These are phyloP conservation scores for Collybia nuda DNA, from an alignment of 768 basidiomycete genomes.

Conservation along the genomic window DNA sequence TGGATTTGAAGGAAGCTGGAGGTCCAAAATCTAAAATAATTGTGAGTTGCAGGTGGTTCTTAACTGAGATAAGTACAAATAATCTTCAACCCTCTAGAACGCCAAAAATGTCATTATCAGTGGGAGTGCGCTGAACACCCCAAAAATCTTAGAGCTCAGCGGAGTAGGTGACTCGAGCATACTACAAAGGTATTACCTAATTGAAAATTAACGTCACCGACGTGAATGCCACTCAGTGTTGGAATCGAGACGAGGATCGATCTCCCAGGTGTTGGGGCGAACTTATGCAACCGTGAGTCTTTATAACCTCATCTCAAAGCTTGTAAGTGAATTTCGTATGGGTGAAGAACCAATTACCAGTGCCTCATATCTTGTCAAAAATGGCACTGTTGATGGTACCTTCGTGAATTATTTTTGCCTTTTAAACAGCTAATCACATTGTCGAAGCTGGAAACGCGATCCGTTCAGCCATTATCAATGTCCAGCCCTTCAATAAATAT, in stretches of 20 bases:
- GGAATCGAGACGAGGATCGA: slow-evolving; percentile 6
- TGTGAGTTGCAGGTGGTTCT: not conserved
- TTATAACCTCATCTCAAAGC: not conserved
- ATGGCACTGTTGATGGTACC: slow-evolving; percentile 10
- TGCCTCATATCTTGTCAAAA: slow-evolving; percentile 9
- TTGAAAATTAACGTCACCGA: too few species aligned
- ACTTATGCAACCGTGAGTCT: slow-evolving; percentile 10
- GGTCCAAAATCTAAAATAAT: not conserved
- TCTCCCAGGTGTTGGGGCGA: slow-evolving; percentile 12
- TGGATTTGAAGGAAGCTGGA: not conserved
- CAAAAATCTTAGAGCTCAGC: slow-evolving; percentile 12
- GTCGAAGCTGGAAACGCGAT: slow-evolving; percentile 8
- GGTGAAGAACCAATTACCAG: slow-evolving; percentile 8
- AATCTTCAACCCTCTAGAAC: not conserved
- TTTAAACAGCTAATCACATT: not conserved
- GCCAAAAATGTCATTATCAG: slow-evolving; percentile 11
- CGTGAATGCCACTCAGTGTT: not conserved
- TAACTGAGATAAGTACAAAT: not conserved
- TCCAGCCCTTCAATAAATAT: slow-evolving; percentile 7
- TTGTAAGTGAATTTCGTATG: not conserved
- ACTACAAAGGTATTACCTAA: slow-evolving; percentile 1
- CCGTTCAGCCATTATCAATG: slow-evolving; percentile 10
- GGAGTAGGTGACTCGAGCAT: slow-evolving; percentile 9
- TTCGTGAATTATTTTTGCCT: not conserved
- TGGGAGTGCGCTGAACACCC: slow-evolving; percentile 12